Evolutionary conservation across 1,139 yeast species (phyloP).

Genomic region (Saccharomycopsis phalli): DNA sequence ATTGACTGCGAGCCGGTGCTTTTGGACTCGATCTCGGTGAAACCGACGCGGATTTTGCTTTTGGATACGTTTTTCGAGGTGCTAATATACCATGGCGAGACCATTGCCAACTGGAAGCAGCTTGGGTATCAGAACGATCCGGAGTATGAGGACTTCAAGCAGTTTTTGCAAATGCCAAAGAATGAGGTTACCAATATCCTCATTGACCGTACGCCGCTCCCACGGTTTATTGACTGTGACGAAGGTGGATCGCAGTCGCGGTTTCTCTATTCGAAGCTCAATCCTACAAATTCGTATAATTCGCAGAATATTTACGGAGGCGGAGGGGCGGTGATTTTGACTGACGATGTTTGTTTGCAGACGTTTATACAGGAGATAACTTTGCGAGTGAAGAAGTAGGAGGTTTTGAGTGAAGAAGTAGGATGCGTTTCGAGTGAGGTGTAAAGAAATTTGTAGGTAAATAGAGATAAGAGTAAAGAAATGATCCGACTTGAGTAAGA

Average conservation of each 20-base stretch:
- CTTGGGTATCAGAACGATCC: constrained; percentile 53
- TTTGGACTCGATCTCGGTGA: constrained; percentile 59
- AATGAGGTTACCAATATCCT: constrained; percentile 59
- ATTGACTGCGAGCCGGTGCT: constrained; percentile 41
- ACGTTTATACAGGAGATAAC: constrained; percentile 46
- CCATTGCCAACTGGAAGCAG: constrained; percentile 62
- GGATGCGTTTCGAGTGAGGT: no score
- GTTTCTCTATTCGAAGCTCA: constrained; percentile 63
- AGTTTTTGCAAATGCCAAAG: constrained; percentile 56
- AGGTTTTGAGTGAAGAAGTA: no score
- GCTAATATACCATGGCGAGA: constrained; percentile 59
- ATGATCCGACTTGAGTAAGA: no score
- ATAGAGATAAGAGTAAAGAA: no score
- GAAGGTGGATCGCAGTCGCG: constrained; percentile 77
- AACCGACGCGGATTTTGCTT: constrained; percentile 49
- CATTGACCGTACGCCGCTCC: constrained; percentile 63
- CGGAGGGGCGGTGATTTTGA: constrained; percentile 39
- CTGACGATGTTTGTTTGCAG: constrained; percentile 66
- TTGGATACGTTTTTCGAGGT: constrained; percentile 72
- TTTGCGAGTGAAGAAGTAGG: constrained; percentile 6
- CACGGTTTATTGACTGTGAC: constrained; percentile 64
- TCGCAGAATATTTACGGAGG: constrained; percentile 21
- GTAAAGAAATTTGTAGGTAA: no score
- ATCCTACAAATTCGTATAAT: constrained; percentile 60
- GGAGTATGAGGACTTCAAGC: constrained; percentile 54